Conservation (phyloP, 1,284 basidiomycete species). For the Boletus semigastroideus region DNA sequence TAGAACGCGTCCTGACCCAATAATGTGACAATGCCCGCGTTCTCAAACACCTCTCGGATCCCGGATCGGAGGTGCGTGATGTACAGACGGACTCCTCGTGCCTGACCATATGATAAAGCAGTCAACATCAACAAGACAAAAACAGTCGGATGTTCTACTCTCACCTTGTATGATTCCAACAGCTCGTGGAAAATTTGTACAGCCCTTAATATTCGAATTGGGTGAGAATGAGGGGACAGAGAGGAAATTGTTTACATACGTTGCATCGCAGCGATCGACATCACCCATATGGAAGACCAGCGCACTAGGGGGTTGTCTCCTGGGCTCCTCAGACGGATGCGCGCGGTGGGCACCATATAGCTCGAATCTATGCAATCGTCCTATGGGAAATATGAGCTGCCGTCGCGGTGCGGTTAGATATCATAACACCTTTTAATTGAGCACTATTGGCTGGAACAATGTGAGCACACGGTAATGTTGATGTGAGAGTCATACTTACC, state of each 20-base stretch:
- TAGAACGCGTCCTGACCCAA: conserved; percentile 73
- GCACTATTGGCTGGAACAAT: conserved; percentile 74
- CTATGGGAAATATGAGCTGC: conserved; percentile 31
- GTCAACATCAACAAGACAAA: background rate
- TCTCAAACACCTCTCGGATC: conserved; percentile 60
- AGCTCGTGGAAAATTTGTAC: conserved; percentile 85
- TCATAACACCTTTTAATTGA: conserved; percentile 61
- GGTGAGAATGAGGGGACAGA: background rate
- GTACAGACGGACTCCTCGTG: conserved; percentile 71
- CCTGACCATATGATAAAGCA: conserved; percentile 34
- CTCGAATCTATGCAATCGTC: conserved; percentile 80
- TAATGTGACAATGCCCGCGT: conserved; percentile 64
- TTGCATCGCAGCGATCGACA: conserved; percentile 82
- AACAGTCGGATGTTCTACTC: conserved; percentile 8
- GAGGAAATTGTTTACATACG: conserved; percentile 47
- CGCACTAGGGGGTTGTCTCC: conserved; percentile 70
- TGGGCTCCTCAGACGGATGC: conserved; percentile 86
- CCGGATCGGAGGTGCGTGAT: conserved; percentile 72
- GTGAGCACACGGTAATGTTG: background rate
- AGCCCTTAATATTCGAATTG: conserved; percentile 49
- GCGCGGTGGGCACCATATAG: conserved; percentile 73
- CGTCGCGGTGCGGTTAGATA: conserved; percentile 16
- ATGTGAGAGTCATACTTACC: conserved; percentile 38
- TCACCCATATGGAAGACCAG: conserved; percentile 90
- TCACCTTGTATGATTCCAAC: conserved; percentile 70